Base-by-base conservation (phyloP, 2,329 filamentous ascomycete genomes). In the Neodidymelliopsis sp. region DNA sequence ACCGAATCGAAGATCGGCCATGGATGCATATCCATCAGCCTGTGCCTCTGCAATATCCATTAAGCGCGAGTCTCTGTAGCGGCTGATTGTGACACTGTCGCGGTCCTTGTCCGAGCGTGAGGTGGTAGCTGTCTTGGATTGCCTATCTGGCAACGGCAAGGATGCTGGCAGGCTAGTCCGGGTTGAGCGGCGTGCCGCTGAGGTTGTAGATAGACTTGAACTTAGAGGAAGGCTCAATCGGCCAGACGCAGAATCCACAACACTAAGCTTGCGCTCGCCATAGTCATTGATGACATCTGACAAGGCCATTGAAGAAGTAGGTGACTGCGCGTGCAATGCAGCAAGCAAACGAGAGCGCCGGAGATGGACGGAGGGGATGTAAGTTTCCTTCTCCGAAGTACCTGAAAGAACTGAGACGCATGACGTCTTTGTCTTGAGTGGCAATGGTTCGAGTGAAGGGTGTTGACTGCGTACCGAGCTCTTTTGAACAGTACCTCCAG, bases 1-100 rank as follows among this genome's bases (percentile, higher is more conserved):
- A 4, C 87, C 89, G 12, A 91, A 86, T 2, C 90, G 82, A 16
- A 94, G 80, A 63, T 91, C 91, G 53, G 91, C 87, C 67, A 88
- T 86, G 0, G 85, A 72, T 4, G 69, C 65, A 12, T 74, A 56
- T 1, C 72, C 73, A 33, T 70, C 67, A 2, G 66, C 62, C 49
- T 77, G 66, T 6, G 57, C 64, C 47, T 75, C 72, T 2, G 72
- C 70, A 40, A 70, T 63, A 24, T 74, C 71, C 49, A 74, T 83
- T 15, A 87, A 73, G 2, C 86, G 84, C 2, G 85, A 85, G 50
- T 81, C 83, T 55, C 85, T 81, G 37, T 70, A 71, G 18, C 67
- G 64, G 16, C 59, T 66, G 6, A 57, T 51, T n/a, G 28, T 68
- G 11, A 56, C 62, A 41, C 64, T 69, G 22, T 74, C 66, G 20